phyloP scores from a whole-genome alignment of 768 basidiomycete species.

The Chlorophyllum brunneum region DNA sequence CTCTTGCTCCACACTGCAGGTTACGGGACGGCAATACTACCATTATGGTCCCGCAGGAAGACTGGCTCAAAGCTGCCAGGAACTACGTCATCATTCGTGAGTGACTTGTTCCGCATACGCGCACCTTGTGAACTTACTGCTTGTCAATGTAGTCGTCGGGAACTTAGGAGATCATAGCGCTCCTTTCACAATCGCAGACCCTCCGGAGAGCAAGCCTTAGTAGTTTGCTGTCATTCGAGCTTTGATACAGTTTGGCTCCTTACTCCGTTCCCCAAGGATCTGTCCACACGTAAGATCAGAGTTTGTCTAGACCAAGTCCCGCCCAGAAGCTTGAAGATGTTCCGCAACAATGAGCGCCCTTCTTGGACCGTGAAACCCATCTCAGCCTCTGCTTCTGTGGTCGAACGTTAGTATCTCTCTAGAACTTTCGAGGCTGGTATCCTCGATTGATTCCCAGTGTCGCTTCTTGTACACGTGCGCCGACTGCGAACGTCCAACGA shows the following conservation, averaged over 20 bases:
- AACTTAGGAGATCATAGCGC: conserved; percentile 55
- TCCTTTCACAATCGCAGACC: conserved; percentile 39
- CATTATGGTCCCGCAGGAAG: conserved; percentile 39
- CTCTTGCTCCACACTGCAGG: conserved; percentile 45
- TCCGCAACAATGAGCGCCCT: not conserved
- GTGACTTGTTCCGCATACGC: conserved; percentile 19
- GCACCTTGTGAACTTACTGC: not conserved
- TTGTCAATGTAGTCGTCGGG: conserved; percentile 38
- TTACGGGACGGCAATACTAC: conserved; percentile 36
- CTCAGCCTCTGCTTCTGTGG: not conserved
- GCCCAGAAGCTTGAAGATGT: not conserved
- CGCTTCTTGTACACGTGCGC: not conserved
- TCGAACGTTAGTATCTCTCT: not conserved
- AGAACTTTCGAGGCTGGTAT: not conserved
- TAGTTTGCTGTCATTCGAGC: not conserved
- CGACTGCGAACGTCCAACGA: not conserved
- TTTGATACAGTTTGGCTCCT: not conserved
- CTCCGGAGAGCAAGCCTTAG: not conserved
- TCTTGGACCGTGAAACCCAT: no score
- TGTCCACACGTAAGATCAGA: not conserved
- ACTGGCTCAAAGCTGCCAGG: conserved; percentile 20
- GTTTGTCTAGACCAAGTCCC: not conserved
- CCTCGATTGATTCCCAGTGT: not conserved
- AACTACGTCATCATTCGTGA: conserved; percentile 51
- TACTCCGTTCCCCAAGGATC: not conserved